Conservation (phyloP, 225 moss, liverwort and hornwort species). For the Pleurozium schreberi region DNA sequence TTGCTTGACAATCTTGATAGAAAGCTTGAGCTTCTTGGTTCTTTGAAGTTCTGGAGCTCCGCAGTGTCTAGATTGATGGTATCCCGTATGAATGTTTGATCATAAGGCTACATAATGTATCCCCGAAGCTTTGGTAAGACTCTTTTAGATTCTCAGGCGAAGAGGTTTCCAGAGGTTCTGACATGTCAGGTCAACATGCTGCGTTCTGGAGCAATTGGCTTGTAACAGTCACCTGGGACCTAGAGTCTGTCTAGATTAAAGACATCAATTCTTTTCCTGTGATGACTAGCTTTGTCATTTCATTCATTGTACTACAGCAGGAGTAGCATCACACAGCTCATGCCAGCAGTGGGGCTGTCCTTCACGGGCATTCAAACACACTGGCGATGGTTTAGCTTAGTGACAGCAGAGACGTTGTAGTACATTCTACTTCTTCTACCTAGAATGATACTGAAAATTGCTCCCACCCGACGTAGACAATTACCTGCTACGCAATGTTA, state of each 20-base stretch:
- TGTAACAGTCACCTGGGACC: neutral
- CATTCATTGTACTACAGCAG: too few species aligned
- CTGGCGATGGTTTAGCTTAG: neutral
- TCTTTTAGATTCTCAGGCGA: neutral
- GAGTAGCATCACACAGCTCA: neutral
- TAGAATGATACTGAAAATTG: neutral
- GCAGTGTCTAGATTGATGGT: neutral
- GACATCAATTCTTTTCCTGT: neutral
- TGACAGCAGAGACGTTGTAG: neutral
- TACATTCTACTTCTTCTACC: neutral
- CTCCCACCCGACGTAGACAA: fast-evolving
- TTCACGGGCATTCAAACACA: neutral
- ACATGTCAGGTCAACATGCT: neutral
- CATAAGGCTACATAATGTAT: neutral
- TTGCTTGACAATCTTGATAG: neutral
- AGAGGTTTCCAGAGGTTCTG: neutral
- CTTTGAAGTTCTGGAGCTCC: neutral
- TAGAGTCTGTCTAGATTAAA: neutral
- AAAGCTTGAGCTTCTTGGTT: neutral
- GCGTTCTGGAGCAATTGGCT: neutral
- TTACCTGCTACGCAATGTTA: fast-evolving
- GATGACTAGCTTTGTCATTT: neutral
- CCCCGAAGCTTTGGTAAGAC: neutral
- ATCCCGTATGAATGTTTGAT: neutral
- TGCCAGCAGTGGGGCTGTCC: neutral